Evolutionary conservation across 2,329 filamentous ascomycete genomes (phyloP), one percentile per base, ranked within the genome.

Genomic region (Dactylellina haptotyla): DNA sequence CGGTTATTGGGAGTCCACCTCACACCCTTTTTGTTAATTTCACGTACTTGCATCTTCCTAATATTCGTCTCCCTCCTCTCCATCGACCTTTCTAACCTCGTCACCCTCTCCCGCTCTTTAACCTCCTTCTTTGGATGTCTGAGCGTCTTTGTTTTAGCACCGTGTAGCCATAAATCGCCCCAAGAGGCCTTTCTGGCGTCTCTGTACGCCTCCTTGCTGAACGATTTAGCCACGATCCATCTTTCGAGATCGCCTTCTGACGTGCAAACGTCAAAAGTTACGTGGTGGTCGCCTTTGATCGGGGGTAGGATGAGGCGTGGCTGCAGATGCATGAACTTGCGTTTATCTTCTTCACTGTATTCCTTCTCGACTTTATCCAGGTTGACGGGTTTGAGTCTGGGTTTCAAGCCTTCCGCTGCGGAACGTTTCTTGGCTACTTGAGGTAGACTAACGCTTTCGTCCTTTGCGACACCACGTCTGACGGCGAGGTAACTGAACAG

Each of bases 151-250:
- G 92, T 96, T 84, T 98, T 98, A 20, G 93, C 94, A 0, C 95
- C 95, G 0, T 98, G 84, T 0, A 94, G 93, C 95, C 95, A 99
- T 8, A 98, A 84, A 80, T 98, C 95, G 39, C 95, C 95, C 95
- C 94, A 98, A 59, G 83, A 83, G 0, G 90, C 87, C 82, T 99
- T 99, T 75, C 95, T 88, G 34, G 95, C 95, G 79, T 98, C 95
- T 77, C 91, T 92, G 82, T 94, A 98, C 0, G 93, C 93, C 78
- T 90, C 88, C 77, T 87, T 89, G 80, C 89, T 89, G 81, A 89
- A 95, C 71, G 89, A 92, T 77, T 88, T 88, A 1, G 94, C 91
- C 0, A 99, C 89, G 0, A 90, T 95, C 95, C 95, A 99, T 63
- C 95, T 91, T 83, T 99, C 94, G 32, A 97, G 88, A 43, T 86